Evolutionary conservation across 1,284 basidiomycete species (phyloP), one percentile per base, ranked within the genome.

Genomic region (Macrocystidia cucumis): DNA sequence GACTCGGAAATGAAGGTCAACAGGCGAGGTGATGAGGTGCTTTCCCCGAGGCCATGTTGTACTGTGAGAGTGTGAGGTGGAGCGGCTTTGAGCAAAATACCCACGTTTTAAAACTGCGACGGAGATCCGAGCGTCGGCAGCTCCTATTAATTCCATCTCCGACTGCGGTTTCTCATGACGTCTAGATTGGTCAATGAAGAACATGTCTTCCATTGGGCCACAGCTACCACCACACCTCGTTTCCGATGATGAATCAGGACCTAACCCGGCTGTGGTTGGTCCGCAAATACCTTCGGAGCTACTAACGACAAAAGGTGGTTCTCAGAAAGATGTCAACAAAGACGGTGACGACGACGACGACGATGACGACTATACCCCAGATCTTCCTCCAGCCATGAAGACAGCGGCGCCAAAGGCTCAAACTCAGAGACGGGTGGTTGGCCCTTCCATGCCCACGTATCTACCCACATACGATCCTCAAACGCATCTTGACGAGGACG

Each of bases 361-460:
- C 21, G 74, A 73, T 26, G 77, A 76, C 41, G 68, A 72, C 42
- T 80, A 79, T 47, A 60, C 58, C 3, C 80, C 81, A 4, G 69
- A 67, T 7, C 60, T 84, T 11, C 83, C 82, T 7, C 82, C 83
- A 24, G 75, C 79, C 34, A 57, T 56, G 34, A 55, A 48, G 17
- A 42, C 47, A 9, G 38, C 51, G 11, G 38, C 43, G 4, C 62
- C 69, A 8, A 44, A 48, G 16, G 47, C 35, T 35, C 35, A n/a
- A 30, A 19, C 8, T 11, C 33, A 18, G 20, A 53, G 49, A 42
- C 49, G 55, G 12, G 35, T 45, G 9, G 38, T 62, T 11, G 62
- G 61, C 7, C 62, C 60, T 7, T 47, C 57, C 3, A 37, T 62
- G n/a, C 63, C 59, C 1, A 43, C 44, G 5, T 56, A 57, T 31